A percentile compares a stretch with the other conserved stretches of the same genome.
Evolutionary conservation across 2,329 filamentous ascomycete species (phyloP).

Genomic region (Fusarium robinianum): DNA sequence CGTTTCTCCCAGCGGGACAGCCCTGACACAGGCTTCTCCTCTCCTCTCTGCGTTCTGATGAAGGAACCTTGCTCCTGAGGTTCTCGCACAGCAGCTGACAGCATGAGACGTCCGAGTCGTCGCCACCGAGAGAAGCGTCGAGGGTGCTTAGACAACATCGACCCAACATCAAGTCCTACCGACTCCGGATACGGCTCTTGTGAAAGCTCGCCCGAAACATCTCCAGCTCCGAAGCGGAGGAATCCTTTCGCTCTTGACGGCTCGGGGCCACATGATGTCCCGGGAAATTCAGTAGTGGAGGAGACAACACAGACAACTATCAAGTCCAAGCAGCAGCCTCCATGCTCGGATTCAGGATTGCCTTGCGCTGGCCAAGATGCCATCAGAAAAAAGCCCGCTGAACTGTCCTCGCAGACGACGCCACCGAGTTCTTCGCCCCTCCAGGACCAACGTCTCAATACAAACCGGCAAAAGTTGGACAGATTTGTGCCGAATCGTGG

Average conservation of each 20-base stretch:
- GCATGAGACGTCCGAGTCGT: slow-evolving; percentile 18
- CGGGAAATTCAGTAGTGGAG: slow-evolving; percentile 1
- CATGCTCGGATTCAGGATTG: too few relatives aligned
- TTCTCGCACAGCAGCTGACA: not conserved
- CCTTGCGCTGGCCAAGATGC: too few relatives aligned
- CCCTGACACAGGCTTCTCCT: not conserved
- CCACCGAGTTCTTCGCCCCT: not conserved
- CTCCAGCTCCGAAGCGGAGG: slow-evolving; percentile 4
- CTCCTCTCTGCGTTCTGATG: not conserved
- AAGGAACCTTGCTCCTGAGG: not conserved
- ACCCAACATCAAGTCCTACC: slow-evolving; percentile 27
- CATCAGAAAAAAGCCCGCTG: slow-evolving; percentile 2
- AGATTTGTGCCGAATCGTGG: slow-evolving; percentile 56
- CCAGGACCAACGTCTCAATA: slow-evolving; percentile 10
- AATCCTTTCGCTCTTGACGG: slow-evolving; percentile 26
- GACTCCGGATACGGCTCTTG: slow-evolving; percentile 41
- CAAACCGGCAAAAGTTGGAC: slow-evolving; percentile 43
- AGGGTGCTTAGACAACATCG: slow-evolving; percentile 4
- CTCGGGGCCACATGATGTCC: slow-evolving; percentile 13
- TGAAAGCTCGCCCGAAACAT: slow-evolving; percentile 23
- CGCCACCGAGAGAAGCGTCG: slow-evolving; percentile 9
- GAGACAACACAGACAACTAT: slow-evolving; percentile 4
- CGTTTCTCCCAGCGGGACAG: not conserved
- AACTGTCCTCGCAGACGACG: not conserved
- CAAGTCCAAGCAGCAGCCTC: not conserved